These are phyloP conservation scores for Phytophthora chlamydospora DNA, from an alignment of 352 stramenopile genomes.

Conservation along the genomic window DNA sequence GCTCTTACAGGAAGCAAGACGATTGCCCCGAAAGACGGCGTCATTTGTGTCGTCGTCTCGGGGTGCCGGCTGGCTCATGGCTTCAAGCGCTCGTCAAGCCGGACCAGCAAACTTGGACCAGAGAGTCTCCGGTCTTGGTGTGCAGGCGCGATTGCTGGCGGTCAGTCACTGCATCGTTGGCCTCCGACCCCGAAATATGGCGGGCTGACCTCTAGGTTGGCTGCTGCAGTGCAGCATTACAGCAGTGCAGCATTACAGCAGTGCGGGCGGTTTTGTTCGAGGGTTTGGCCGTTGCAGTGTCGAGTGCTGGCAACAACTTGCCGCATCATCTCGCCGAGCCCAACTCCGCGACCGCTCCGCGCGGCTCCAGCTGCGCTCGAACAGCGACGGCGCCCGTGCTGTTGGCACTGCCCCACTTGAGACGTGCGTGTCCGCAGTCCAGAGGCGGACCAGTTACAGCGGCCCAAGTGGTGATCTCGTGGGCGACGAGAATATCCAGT, in stretches of 20 bases:
- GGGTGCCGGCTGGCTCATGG: slow-evolving; percentile 13
- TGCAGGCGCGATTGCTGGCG: slow-evolving; percentile 1
- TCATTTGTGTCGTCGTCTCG: slow-evolving; percentile 15
- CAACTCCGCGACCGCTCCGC: background rate
- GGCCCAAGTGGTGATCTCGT: slow-evolving; percentile 18
- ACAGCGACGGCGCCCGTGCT: background rate
- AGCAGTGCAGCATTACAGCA: no score
- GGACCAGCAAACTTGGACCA: slow-evolving; percentile 3
- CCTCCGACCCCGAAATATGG: slow-evolving; percentile 4
- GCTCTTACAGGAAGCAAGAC: slow-evolving; percentile 2
- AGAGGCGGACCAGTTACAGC: slow-evolving; percentile 6
- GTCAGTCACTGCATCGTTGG: no score
- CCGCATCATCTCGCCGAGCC: background rate
- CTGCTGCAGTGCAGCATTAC: background rate
- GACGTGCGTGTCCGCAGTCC: background rate
- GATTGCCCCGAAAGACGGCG: slow-evolving; percentile 14
- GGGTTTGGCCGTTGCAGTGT: slow-evolving; percentile 9
- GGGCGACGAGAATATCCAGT: slow-evolving; percentile 32
- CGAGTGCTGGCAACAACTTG: background rate
- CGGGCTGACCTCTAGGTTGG: background rate
- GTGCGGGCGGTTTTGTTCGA: background rate
- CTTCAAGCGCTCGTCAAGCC: slow-evolving; percentile 8
- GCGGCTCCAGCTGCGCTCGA: slow-evolving; percentile 20
- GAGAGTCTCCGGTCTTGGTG: slow-evolving; percentile 27
- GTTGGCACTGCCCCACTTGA: background rate